These are phyloP conservation scores for Populus simonii DNA, from an alignment of 345 rosid genomes.

Conservation along the genomic window DNA sequence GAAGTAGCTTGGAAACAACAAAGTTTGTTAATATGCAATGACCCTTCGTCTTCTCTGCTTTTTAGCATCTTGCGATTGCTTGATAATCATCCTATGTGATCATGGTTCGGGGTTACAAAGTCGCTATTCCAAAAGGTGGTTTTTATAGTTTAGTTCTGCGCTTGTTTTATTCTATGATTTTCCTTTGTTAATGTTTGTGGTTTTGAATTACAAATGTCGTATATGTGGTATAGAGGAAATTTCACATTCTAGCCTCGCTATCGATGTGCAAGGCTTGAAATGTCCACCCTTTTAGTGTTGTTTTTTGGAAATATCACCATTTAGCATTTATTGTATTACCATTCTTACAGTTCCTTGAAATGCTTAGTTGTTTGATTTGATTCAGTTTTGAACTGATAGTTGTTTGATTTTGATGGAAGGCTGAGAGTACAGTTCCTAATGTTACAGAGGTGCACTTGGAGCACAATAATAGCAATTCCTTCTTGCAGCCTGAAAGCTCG, in stretches of 20 bases:
- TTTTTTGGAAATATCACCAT: background rate
- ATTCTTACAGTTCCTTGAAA: background rate
- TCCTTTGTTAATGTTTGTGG: background rate
- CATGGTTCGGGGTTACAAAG: background rate
- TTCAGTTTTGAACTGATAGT: background rate
- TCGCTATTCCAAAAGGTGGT: background rate
- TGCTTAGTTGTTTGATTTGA: background rate
- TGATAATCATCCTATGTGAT: background rate
- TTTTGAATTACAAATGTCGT: background rate
- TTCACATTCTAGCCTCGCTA: background rate
- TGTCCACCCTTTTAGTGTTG: background rate
- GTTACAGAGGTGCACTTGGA: conserved; percentile 10
- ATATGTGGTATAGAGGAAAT: background rate
- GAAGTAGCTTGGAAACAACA: background rate
- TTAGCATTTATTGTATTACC: background rate
- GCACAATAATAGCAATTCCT: conserved; percentile 15
- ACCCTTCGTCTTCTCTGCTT: background rate
- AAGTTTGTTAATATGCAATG: background rate
- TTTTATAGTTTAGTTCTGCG: background rate
- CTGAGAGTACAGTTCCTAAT: conserved; percentile 8
- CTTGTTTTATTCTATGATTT: background rate
- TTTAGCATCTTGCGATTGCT: background rate
- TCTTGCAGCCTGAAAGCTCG: conserved; percentile 5
- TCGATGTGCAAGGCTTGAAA: background rate
- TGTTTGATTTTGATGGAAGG: conserved; percentile 14